Percentiles rank a stretch among this genome's conserved stretches.
Conservation (phyloP, 2,329 filamentous ascomycete species). For the Emergomyces orientalis region DNA sequence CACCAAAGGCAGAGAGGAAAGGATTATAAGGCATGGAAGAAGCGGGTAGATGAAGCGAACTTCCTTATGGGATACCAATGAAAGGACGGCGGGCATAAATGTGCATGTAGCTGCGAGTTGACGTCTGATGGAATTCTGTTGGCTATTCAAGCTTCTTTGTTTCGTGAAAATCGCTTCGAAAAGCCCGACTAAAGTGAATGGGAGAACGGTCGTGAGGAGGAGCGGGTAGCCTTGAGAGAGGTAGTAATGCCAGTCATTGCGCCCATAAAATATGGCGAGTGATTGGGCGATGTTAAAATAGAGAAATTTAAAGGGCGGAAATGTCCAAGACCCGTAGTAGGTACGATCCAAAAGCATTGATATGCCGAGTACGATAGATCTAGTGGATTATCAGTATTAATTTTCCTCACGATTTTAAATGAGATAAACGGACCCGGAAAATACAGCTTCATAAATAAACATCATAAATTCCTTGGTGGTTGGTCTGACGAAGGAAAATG, state of each 20-base stretch:
- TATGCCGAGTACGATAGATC: slow-evolving; percentile 46
- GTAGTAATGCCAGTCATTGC: slow-evolving; percentile 88
- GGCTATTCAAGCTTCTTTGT: slow-evolving; percentile 15
- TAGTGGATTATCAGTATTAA: background rate
- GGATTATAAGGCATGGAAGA: slow-evolving; percentile 72
- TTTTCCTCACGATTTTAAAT: background rate
- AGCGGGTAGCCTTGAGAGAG: slow-evolving; percentile 81
- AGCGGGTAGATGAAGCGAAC: slow-evolving; percentile 94
- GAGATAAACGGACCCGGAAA: slow-evolving; percentile 44
- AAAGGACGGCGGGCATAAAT: slow-evolving; percentile 55
- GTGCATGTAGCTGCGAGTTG: slow-evolving; percentile 52
- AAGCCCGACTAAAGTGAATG: slow-evolving; percentile 61
- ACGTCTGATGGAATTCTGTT: slow-evolving; percentile 35
- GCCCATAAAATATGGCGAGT: slow-evolving; percentile 85
- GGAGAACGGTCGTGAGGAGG: slow-evolving; percentile 71
- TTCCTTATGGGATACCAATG: slow-evolving; percentile 86
- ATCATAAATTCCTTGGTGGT: slow-evolving; percentile 26
- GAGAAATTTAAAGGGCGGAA: slow-evolving; percentile 78
- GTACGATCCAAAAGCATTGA: slow-evolving; percentile 61
- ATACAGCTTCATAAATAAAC: slow-evolving; percentile 53
- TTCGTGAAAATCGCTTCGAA: slow-evolving; percentile 39
- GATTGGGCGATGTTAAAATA: slow-evolving; percentile 85
- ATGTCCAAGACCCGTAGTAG: slow-evolving; percentile 79
- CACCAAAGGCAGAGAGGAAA: slow-evolving; percentile 60
- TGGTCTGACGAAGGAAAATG: slow-evolving; percentile 1